Evolutionary conservation across 495 filamentous ascomycete species (phyloP), one percentile per base, ranked within the genome.

Genomic region (Xanthoparmelia taractica): DNA sequence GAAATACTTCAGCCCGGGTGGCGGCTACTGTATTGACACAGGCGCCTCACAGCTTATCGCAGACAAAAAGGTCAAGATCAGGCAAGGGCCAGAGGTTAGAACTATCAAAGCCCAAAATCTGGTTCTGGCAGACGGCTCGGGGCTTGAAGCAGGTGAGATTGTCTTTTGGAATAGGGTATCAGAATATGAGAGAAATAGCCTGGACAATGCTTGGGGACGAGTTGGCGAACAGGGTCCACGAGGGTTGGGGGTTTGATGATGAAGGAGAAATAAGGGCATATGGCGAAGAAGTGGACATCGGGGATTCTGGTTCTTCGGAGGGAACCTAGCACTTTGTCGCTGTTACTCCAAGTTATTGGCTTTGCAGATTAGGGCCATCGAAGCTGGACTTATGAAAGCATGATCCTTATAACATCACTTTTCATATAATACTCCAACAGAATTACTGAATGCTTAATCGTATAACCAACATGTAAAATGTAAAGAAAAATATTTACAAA

Each of bases 261-360:
- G 88, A 92, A 68, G 90, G 89, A 8, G 91, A 95, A 75, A 78
- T 82, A 67, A 80, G 78, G 13, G 79, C 75, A 88, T 94, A 65
- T 96, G 89, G 89, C 78, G 81, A 8, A 76, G 80, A 10, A 77
- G 67, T 12, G 88, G 88, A 0, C 87, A 91, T 66, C 85, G 85
- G 0, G 87, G 88, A 0, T 84, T 94, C 59, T 96, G 90, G 89
- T 87, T 89, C 71, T 87, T 91, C 75, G 90, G 89, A 0, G 91
- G 91, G 0, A 92, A 90, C 74, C 70, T 93, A 27, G 87, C 87
- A 25, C 68, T 92, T 59, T 86, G 84, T 57, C 80, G 91, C 63
- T 90, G 86, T 65, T 90, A 80, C 61, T 90, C 87, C 10, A 80
- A 81, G 56, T 55, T 89, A 25, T 66, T 92, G 71, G 91, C 88